Base-by-base conservation (phyloP, 2,329 filamentous ascomycete genomes). In the Talaromyces sp. region DNA sequence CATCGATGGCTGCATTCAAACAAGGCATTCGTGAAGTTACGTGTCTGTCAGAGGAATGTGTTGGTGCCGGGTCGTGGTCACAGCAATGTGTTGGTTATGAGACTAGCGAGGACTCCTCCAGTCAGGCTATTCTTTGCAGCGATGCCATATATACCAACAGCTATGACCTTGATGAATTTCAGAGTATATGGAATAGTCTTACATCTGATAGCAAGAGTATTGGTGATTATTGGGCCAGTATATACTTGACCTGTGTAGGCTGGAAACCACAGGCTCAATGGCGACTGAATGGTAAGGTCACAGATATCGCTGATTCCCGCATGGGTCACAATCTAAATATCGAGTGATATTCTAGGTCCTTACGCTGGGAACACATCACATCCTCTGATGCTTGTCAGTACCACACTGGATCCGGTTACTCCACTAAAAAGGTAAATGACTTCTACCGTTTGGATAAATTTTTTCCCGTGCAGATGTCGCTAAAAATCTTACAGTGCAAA, bases 171-270 rank as follows among this genome's bases (percentile, higher is more conserved):
- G 62, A 69, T 2, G 62, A 58, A 7, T 76, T 77, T 37, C 56
- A 61, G n/a, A 31, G 37, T 2, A 31, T 65, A 6, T 77, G 74
- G 74, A 41, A 65, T 35, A 33, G 41, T 2, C 65, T 74, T 4
- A 68, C 67, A 8, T 61, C 65, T 9, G 72, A 74, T 19, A 77
- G 75, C 64, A 39, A 63, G 5, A 64, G 67, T 7, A 45, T 77
- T 7, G 76, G 75, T 0, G 75, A 77, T 65, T 76, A 77, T 56
- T 81, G 78, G 79, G 75, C 78, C 7, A 69, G 73, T 25, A 66
- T 79, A n/a, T 67, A 71, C 6, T 63, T 80, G 39, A 67, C 67
- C 17, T 81, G 79, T 67, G 71, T 74, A 15, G 74, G 77, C 43
- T 80, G 77, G 78, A 73, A 75, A 25, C 63, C 72, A 0, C 72